Conservation (phyloP, 78 protist genomes). For the Bigelowiella natans region DNA sequence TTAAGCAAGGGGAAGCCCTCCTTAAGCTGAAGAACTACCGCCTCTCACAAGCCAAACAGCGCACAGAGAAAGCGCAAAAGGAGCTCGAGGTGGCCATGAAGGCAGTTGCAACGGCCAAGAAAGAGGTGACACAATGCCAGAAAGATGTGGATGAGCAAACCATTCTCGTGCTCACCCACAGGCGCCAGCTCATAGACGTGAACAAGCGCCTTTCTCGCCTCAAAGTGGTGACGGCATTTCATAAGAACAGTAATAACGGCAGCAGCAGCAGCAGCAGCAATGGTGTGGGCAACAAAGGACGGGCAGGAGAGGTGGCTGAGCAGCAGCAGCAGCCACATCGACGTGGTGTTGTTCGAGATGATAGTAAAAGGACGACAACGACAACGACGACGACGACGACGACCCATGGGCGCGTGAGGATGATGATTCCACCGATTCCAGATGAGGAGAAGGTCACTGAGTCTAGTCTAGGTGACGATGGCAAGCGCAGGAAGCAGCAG, state of each 20-base stretch:
- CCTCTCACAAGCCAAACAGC: neutral
- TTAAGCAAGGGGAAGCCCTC: neutral
- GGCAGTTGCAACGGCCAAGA: neutral
- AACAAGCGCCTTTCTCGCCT: neutral
- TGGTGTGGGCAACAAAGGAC: too few species aligned
- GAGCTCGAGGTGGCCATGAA: neutral
- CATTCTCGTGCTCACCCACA: neutral
- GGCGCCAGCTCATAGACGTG: neutral
- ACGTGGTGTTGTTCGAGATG: too few species aligned
- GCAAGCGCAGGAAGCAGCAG: too few species aligned
- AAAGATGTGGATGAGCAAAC: neutral
- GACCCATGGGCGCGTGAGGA: too few species aligned
- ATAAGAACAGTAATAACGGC: too few species aligned
- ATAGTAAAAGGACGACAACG: too few species aligned
- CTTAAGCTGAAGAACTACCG: neutral
- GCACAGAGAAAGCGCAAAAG: neutral
- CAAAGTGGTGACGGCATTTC: too few species aligned
- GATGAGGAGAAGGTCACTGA: neutral
- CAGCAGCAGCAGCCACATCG: too few species aligned
- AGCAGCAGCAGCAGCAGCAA: too few species aligned
- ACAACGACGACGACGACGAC: too few species aligned
- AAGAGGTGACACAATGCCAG: neutral
- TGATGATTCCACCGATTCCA: neutral
- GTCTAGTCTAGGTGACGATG: too few species aligned
- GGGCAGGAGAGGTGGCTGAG: too few species aligned